A percentile compares a stretch with the other conserved stretches of the same genome.
Conservation (phyloP, 495 filamentous ascomycete genomes). For the Aspergillus nanangensis region DNA sequence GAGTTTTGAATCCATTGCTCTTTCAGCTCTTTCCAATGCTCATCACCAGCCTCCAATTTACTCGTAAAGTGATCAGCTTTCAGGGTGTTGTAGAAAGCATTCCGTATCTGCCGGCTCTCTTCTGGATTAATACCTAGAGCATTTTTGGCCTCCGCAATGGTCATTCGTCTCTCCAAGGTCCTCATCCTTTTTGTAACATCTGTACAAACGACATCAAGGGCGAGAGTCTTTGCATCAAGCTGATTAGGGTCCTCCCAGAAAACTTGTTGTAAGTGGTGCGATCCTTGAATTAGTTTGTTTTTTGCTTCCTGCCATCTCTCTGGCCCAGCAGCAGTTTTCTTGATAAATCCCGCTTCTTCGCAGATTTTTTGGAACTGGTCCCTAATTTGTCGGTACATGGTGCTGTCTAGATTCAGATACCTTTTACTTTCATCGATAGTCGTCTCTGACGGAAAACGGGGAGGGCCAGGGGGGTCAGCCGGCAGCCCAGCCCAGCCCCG, state of each 20-base stretch:
- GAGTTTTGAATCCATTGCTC: constrained; percentile 60
- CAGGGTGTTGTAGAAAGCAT: constrained; percentile 62
- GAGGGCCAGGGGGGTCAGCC: constrained; percentile 68
- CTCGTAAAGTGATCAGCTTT: constrained; percentile 67
- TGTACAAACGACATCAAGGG: constrained; percentile 73
- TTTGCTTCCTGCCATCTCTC: constrained; percentile 72
- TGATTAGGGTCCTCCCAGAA: constrained; percentile 50
- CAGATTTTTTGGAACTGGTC: constrained; percentile 68
- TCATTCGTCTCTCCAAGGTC: constrained; percentile 56
- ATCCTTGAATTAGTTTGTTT: constrained; percentile 61
- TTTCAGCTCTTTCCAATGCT: constrained; percentile 69
- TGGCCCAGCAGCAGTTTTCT: constrained; percentile 68
- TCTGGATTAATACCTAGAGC: constrained; percentile 68
- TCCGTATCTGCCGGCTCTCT: constrained; percentile 60
- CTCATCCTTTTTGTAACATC: constrained; percentile 80
- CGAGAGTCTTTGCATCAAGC: constrained; percentile 53
- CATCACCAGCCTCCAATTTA: constrained; percentile 65
- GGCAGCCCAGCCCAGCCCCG: constrained; percentile 67
- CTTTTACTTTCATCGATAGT: constrained; percentile 76
- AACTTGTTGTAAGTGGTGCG: constrained; percentile 59
- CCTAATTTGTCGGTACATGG: constrained; percentile 58
- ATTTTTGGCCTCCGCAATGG: constrained; percentile 69
- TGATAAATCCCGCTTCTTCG: constrained; percentile 57
- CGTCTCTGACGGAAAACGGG: constrained; percentile 76
- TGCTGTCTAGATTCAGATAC: constrained; percentile 59